Evolutionary conservation across 169 alveolate species (phyloP), one percentile per base, ranked within the genome.

Genomic region (Cryptosporidium xiaoi): DNA sequence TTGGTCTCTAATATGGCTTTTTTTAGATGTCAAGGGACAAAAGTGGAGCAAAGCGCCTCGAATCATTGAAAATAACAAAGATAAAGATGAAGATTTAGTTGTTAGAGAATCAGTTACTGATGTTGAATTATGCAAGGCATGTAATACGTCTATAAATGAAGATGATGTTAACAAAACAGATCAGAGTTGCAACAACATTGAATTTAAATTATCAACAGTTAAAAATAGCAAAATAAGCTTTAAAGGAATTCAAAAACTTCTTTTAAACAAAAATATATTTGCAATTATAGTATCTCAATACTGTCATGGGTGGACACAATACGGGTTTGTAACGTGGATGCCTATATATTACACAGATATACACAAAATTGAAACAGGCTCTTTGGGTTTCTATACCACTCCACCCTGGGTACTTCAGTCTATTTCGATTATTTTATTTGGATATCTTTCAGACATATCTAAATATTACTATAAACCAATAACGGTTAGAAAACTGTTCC

Each of bases 251-350:
- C 55, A 40, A 15, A 56, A 50, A 44, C 60, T 77, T 58, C 31
- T 77, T 20, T 24, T 24, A 15, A 60, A 77, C 31, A 77, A 27
- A 13, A 77, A 60, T 40, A 48, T 77, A 36, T 60, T 40, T 33
- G 87, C 87, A 18, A 60, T 77, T 6, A 77, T 77, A 24, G 58
- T 48, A 13, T 53, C 87, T 62, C 87, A 77, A 51, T 77, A 77
- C n/a, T 56, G 87, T 20, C 87, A 77, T 62, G 71, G 87, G 3
- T 77, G 87, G 87, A 77, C 87, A 16, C 87, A 77, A 18, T 77
- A 58, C 48, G 87, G 87, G 8, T 77, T 77, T 20, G 87, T 77
- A 29, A 77, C 87, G 18, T 77, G 87, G 87, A 56, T 77, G 77
- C 87, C 87, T 13, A 48, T 77, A 58, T 77, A 77, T 29, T 77